Percentiles rank a stretch among this genome's conserved stretches.
Conservation (phyloP, 306 rosid genomes). For the Ziziphus jujuba region DNA sequence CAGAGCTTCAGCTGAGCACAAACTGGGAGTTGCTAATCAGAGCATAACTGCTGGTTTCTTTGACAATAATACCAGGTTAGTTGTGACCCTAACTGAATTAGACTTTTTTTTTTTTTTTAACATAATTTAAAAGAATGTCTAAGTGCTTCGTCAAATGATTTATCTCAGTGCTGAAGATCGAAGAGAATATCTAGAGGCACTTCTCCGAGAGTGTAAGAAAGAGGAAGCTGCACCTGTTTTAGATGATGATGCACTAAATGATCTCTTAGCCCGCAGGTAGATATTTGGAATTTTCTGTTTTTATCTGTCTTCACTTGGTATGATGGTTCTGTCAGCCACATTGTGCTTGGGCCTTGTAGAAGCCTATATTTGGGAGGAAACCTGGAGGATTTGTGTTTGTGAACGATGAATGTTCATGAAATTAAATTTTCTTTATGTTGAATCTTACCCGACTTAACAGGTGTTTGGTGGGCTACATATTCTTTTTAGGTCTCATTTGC, state of each 20-base stretch:
- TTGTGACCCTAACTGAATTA: conserved; percentile 17
- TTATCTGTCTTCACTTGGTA: conserved; percentile 18
- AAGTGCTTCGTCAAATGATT: conserved; percentile 30
- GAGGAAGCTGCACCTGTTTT: conserved; percentile 99
- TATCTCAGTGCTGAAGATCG: conserved; percentile 94
- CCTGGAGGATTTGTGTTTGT: not conserved
- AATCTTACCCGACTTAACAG: not conserved
- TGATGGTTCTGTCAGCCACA: conserved; percentile 9
- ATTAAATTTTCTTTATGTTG: conserved; percentile 9
- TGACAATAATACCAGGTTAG: conserved; percentile 96
- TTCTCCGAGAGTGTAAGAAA: conserved; percentile 93
- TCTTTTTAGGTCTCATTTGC: conserved; percentile 10
- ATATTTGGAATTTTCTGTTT: conserved; percentile 20
- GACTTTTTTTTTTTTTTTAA: conserved; percentile 14
- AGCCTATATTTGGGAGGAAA: conserved; percentile 15
- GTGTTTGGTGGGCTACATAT: conserved; percentile 12
- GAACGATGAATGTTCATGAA: conserved; percentile 2
- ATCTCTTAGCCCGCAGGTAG: conserved; percentile 94
- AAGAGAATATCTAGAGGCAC: conserved; percentile 94
- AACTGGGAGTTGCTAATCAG: conserved; percentile 98
- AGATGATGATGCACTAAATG: conserved; percentile 95
- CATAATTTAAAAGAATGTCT: conserved; percentile 16
- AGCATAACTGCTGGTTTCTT: conserved; percentile 99
- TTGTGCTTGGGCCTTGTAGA: conserved; percentile 6
- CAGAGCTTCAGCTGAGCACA: conserved; percentile 99